Base-by-base conservation (phyloP, 345 rosid genomes). In the Dipteronia dyeriana region DNA sequence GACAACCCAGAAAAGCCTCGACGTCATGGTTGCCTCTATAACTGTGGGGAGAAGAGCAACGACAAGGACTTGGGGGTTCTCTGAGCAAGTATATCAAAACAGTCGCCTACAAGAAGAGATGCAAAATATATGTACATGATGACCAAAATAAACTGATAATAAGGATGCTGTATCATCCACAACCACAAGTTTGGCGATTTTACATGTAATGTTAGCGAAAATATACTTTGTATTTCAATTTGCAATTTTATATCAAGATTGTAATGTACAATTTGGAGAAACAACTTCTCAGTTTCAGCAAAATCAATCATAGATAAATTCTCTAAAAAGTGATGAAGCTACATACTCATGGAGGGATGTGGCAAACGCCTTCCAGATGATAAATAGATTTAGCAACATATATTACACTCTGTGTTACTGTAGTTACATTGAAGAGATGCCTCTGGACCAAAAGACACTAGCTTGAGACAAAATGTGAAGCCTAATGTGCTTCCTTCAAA, bases 1-100 rank as follows among this genome's bases (percentile, higher is more conserved):
- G 90, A 85, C 57, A 87, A 92, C 83, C 92, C 96, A 5, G 81
- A 80, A 75, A 92, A 89, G 81, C 94, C 97, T 29, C 84, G 86
- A 65, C 88, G 86, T 64, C 95, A 96, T 81, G 98, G 97, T 38
- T 91, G 97, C 76, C 85, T 87, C 45, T 91, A 83, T 57, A 31
- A 31, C 13, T 84, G 92, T 71, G 85, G 76, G 62, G 86, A 68
- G 81, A 82, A n/a, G 81, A 73, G 76, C 82, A 85, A 86, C 77
- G 90, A 85, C 31, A 82, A 81, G 74, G 88, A 90, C 71, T 79
- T 59, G 53, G 76, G 79, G 26, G 57, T 65, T 72, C 71, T 79
- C 66, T 87, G 79, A 88, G 9, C 51, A 62, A 10, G 34, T 29
- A 31, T 74, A 60, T 49, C 59, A 26, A 60, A 72, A 69, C 25